Conservation (phyloP, 2,329 filamentous ascomycete genomes). For the Trichoderma hamatum region DNA sequence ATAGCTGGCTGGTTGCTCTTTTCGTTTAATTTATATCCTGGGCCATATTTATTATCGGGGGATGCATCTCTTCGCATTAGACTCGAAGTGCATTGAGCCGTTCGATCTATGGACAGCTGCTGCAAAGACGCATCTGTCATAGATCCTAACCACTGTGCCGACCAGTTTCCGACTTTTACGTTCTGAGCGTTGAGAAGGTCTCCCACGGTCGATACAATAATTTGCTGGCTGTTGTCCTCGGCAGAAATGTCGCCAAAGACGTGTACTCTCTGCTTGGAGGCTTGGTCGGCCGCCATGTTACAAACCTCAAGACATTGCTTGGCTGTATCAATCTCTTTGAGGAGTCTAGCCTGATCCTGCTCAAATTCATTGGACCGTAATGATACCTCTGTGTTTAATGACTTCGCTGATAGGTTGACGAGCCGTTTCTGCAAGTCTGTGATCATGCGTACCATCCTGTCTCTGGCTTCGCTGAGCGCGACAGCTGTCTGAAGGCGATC, state of each 20-base stretch:
- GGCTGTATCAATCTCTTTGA: constrained; percentile 13
- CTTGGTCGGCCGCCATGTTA: constrained; percentile 18
- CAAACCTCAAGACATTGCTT: constrained; percentile 25
- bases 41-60: not conserved
- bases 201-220: constrained; percentile 31
- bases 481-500: not conserved
- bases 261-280: constrained; percentile 29
- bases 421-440: not conserved
- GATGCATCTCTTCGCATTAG: not conserved
- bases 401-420: not conserved
- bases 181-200: constrained; percentile 30
- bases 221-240: constrained; percentile 28
- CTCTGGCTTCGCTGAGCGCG: not conserved
- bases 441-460: constrained; percentile 10
- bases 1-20: not conserved
- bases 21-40: not conserved
- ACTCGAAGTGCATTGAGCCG: not conserved
- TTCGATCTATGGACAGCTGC: not conserved
- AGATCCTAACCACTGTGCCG: constrained; percentile 27
- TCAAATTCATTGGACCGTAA: not conserved
- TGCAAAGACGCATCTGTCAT: constrained; percentile 11
- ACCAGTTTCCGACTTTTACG: not conserved
- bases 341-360: not conserved
- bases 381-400: not conserved
- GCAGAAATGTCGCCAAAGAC: constrained; percentile 30